phyloP scores from a whole-genome alignment of 768 basidiomycete species.

The Phanerochaete sordida region DNA sequence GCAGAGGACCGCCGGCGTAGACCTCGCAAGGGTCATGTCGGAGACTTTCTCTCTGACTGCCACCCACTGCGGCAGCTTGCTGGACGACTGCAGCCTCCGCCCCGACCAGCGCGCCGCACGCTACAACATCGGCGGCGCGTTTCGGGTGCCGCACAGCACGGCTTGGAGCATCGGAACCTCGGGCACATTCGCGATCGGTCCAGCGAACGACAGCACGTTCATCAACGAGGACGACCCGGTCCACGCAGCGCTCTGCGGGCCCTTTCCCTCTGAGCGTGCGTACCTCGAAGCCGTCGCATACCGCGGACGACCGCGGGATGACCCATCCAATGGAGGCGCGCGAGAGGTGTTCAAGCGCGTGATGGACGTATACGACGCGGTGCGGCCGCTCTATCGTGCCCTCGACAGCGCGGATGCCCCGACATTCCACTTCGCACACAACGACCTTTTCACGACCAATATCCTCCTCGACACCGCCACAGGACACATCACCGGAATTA shows the following conservation, averaged over 20 bases:
- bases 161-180: neutral
- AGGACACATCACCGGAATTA: neutral
- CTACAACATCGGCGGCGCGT: too few species aligned
- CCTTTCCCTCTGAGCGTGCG: neutral
- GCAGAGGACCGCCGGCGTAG: neutral
- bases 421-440: neutral
- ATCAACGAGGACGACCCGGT: neutral
- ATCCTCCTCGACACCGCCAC: neutral
- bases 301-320: neutral
- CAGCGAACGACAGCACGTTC: neutral
- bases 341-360: neutral
- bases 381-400: neutral
- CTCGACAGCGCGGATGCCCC: neutral
- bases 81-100: neutral
- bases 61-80: neutral
- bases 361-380: neutral
- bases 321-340: neutral
- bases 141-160: neutral
- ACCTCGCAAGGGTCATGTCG: neutral
- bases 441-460: neutral
- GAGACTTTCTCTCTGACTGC: neutral
- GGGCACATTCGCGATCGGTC: neutral
- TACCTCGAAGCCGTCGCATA: neutral
- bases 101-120: slow-evolving; percentile 29
- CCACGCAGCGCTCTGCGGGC: neutral